Conservation (phyloP, 78 protist species). For the Isochrysis galbana region DNA sequence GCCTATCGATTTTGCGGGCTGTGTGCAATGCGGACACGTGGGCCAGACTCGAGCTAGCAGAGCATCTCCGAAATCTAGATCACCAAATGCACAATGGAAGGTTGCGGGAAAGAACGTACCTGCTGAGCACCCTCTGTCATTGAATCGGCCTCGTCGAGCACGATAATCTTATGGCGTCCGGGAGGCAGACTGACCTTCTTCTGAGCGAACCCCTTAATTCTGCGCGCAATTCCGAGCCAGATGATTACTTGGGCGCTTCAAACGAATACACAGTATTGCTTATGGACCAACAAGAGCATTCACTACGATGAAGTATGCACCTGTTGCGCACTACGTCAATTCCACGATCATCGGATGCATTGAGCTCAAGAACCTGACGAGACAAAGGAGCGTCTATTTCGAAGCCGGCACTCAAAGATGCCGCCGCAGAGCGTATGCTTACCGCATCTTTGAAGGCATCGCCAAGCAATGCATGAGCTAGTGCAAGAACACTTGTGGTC, state of each 20-base stretch:
- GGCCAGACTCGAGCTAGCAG: too few relatives aligned
- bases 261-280: too few relatives aligned
- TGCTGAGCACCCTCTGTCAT: constrained; percentile 98
- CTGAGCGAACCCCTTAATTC: constrained; percentile 97
- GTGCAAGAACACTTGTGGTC: constrained; percentile 88
- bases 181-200: constrained; percentile 89
- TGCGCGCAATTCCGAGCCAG: too few relatives aligned
- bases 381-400: constrained; percentile 9
- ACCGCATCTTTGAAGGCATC: constrained; percentile 57
- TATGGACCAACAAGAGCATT: too few relatives aligned
- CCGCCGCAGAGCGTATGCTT: neutral
- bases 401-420: neutral
- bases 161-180: constrained; percentile 90
- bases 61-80: too few relatives aligned
- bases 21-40: too few relatives aligned
- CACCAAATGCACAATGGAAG: too few relatives aligned
- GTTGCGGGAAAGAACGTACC: neutral
- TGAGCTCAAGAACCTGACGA: constrained; percentile 79
- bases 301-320: too few relatives aligned
- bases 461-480: constrained; percentile 87
- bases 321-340: constrained; percentile 96
- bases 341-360: constrained; percentile 97
- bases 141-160: constrained; percentile 98
- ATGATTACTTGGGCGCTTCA: too few relatives aligned
- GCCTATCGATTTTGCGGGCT: too few relatives aligned